A percentile compares a stretch with the other conserved stretches of the same genome.
These are phyloP conservation scores for Talaromyces sp. DNA, from an alignment of 2,329 filamentous ascomycete genomes.

Conservation along the genomic window DNA sequence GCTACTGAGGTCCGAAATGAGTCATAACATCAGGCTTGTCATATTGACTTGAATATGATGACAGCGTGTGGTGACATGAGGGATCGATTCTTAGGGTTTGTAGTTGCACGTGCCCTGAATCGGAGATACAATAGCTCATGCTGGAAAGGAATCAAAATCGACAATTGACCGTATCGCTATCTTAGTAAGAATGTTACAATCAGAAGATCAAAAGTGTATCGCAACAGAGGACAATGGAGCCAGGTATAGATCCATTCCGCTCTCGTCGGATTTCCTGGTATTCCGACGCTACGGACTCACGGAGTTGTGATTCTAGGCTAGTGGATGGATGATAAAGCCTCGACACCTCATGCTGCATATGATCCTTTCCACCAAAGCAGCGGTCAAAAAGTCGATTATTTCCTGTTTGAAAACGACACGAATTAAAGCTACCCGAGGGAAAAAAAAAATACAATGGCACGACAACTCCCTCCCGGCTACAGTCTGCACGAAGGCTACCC, in stretches of 20 bases:
- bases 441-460: neutral
- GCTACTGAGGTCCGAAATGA: neutral
- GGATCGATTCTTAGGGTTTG: constrained; percentile 8
- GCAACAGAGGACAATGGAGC: neutral
- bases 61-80: neutral
- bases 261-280: neutral
- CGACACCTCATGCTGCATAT: neutral
- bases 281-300: neutral
- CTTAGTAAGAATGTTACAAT: neutral
- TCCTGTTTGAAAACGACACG: neutral
- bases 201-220: neutral
- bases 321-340: neutral
- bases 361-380: neutral
- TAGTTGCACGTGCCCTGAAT: constrained; percentile 9
- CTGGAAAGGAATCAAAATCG: neutral
- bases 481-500: constrained; percentile 36
- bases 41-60: too few relatives aligned
- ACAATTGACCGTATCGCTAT: neutral
- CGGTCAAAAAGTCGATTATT: neutral
- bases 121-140: neutral
- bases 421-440: neutral
- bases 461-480: constrained; percentile 35
- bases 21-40: neutral
- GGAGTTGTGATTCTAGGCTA: neutral
- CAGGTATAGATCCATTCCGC: neutral